Evolutionary conservation across 1,284 basidiomycete species (phyloP), one percentile per base, ranked within the genome.

Genomic region (Moniliophthora roreri): DNA sequence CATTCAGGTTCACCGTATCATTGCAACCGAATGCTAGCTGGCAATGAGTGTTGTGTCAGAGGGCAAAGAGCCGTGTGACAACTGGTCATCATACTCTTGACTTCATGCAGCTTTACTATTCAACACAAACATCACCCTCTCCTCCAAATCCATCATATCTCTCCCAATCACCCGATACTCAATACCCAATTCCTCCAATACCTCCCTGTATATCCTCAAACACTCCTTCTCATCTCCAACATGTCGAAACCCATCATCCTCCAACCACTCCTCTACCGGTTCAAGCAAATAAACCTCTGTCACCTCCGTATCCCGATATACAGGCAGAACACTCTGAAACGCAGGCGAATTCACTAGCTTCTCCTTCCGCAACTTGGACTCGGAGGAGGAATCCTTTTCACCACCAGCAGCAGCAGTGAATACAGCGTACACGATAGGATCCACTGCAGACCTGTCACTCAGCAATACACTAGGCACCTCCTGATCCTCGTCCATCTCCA

Each of bases 361-460:
- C 23, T 63, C 57, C 51, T 70, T 68, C 44, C 73, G 69, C 44
- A 64, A 60, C 4, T 59, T 37, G 8, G 71, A 18, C 2, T 41
- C 39, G 7, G 26, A 3, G 16, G 36, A 18, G 7, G 39, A 3
- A 20, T 42, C 41, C n/a, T 42, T 76, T 45, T 77, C 74, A 49
- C 62, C 63, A 1, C 58, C 64, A 47, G 66, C 65, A 13, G 62
- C 52, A 1, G 77, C 67, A 34, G 74, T 80, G 49, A 84, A 69
- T 32, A 76, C 61, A 0, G 82, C 80, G 58, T 87, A 87, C 0
- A 83, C 78, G 49, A 87, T 66, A 2, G 84, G 75, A 64, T 87
- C 85, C 4, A 85, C 63, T 0, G 79, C 81, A 11, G 84, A 86
- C 56, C 84, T 70, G 60, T 87, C 85, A 62, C 79, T 81, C n/a